Percentiles rank a stretch among this genome's conserved stretches.
These are phyloP conservation scores for Penicillium sp. DNA, from an alignment of 2,329 filamentous ascomycete genomes.

Conservation along the genomic window DNA sequence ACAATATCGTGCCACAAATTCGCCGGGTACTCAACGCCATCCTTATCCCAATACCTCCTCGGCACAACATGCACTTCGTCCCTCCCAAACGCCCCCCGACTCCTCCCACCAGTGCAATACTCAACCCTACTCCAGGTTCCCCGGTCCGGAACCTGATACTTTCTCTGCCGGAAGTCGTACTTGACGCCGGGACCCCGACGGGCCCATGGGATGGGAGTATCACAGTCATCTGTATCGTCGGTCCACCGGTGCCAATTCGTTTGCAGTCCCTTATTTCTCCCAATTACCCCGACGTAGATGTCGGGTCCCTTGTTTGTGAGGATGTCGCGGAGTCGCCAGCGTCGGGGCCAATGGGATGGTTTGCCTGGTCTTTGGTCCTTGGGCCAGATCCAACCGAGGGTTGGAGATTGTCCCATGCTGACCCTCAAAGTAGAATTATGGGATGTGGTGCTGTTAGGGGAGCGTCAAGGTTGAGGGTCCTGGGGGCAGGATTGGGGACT, in stretches of 20 bases:
- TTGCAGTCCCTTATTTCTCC: conserved; percentile 2
- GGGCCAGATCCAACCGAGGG: conserved; percentile 37
- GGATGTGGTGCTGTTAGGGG: not conserved
- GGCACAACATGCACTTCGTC: conserved; percentile 26
- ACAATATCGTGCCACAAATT: conserved; percentile 24
- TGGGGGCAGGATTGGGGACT: not conserved
- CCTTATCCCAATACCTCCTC: conserved; percentile 24
- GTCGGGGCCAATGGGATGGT: conserved; percentile 28
- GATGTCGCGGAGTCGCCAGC: conserved; percentile 37
- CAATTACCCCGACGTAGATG: conserved; percentile 38
- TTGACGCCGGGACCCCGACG: conserved; percentile 20
- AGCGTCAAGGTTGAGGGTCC: not conserved
- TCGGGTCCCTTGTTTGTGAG: conserved; percentile 42
- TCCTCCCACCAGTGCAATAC: conserved; percentile 24
- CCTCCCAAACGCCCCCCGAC: conserved; percentile 1
- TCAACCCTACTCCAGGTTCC: conserved; percentile 32
- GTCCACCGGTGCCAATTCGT: conserved; percentile 19
- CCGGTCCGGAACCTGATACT: conserved; percentile 27
- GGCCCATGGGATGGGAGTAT: conserved; percentile 19
- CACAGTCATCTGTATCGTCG: not conserved
- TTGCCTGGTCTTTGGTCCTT: conserved; percentile 39
- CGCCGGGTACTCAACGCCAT: conserved; percentile 21
- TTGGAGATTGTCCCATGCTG: conserved; percentile 1
- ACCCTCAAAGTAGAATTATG: not conserved
- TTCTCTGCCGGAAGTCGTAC: conserved; percentile 36